phyloP scores from a whole-genome alignment of 2,329 filamentous ascomycete species.

The Clonostachys rosea region DNA sequence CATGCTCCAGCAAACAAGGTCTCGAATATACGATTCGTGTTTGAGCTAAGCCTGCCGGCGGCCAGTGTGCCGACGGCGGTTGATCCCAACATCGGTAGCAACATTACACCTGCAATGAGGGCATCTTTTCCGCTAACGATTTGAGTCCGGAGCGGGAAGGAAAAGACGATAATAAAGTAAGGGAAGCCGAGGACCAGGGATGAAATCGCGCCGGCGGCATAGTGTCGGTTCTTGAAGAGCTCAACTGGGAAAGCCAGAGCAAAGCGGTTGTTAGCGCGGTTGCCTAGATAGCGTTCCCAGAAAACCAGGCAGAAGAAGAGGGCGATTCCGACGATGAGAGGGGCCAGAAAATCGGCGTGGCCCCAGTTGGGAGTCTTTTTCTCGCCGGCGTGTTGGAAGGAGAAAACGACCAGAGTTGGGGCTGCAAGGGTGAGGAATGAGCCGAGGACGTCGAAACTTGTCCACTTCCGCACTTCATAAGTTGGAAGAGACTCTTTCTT shows the following conservation, averaged over 20 bases:
- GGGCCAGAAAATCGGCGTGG: constrained; percentile 23
- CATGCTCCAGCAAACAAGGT: constrained; percentile 33
- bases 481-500: constrained; percentile 28
- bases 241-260: constrained; percentile 39
- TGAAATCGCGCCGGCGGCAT: constrained; percentile 32
- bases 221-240: constrained; percentile 41
- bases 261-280: constrained; percentile 16
- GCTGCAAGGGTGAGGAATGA: constrained; percentile 47
- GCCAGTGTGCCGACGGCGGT: constrained; percentile 38
- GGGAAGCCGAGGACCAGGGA: constrained; percentile 45
- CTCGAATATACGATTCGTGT: constrained; percentile 34
- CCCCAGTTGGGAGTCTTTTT: constrained; percentile 33
- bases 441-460: constrained; percentile 47
- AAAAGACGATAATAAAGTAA: constrained; percentile 42
- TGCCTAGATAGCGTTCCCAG: constrained; percentile 19
- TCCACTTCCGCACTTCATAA: constrained; percentile 34
- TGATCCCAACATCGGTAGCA: constrained; percentile 47
- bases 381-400: constrained; percentile 47
- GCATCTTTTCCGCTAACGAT: constrained; percentile 41
- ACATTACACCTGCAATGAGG: constrained; percentile 42
- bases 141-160: constrained; percentile 44
- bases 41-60: constrained; percentile 34
- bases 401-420: constrained; percentile 50
- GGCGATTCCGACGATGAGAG: constrained; percentile 17
- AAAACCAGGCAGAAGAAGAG: constrained; percentile 17